These are phyloP conservation scores for Lepidopterella palustris DNA, from an alignment of 495 filamentous ascomycete genomes.

Conservation along the genomic window DNA sequence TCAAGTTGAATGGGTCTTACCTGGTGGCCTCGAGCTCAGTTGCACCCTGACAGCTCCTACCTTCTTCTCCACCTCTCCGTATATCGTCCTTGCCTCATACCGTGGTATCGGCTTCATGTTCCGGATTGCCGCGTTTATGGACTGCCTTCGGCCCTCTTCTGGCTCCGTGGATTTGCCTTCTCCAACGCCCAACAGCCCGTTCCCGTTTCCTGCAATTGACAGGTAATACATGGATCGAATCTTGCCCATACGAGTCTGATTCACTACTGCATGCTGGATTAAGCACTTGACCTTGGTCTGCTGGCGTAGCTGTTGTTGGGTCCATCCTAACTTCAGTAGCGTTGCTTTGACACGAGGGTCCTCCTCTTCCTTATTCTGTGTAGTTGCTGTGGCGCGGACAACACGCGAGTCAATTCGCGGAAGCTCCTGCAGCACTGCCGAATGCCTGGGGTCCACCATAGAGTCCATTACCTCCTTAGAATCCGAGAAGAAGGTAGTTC, in stretches of 20 bases:
- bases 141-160: slow-evolving; percentile 56
- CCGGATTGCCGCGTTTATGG: slow-evolving; percentile 66
- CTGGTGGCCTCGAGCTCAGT: slow-evolving; percentile 76
- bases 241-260: slow-evolving; percentile 96
- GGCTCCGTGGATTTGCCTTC: slow-evolving; percentile 78
- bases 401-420: slow-evolving; percentile 22
- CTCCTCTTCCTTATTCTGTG: slow-evolving; percentile 33
- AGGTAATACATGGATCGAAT: slow-evolving; percentile 63
- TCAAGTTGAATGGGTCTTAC: slow-evolving; percentile 45
- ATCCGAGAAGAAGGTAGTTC: slow-evolving; percentile 7
- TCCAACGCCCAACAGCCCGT: slow-evolving; percentile 81
- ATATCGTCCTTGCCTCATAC: slow-evolving; percentile 90
- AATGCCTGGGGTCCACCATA: slow-evolving; percentile 20
- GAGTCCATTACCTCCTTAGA: slow-evolving; percentile 2
- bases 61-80: slow-evolving; percentile 76
- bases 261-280: slow-evolving; percentile 65
- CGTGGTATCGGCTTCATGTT: slow-evolving; percentile 82
- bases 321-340: slow-evolving; percentile 64
- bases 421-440: slow-evolving; percentile 13
- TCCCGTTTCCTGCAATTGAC: slow-evolving; percentile 72
- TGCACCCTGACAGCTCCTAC: slow-evolving; percentile 74
- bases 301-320: slow-evolving; percentile 50
- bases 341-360: slow-evolving; percentile 51
- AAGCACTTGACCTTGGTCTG: slow-evolving; percentile 58
- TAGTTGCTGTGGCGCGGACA: slow-evolving; percentile 14